Base-by-base conservation (phyloP, 192 early-diverging fungal species). In the Coemansia sp. region DNA sequence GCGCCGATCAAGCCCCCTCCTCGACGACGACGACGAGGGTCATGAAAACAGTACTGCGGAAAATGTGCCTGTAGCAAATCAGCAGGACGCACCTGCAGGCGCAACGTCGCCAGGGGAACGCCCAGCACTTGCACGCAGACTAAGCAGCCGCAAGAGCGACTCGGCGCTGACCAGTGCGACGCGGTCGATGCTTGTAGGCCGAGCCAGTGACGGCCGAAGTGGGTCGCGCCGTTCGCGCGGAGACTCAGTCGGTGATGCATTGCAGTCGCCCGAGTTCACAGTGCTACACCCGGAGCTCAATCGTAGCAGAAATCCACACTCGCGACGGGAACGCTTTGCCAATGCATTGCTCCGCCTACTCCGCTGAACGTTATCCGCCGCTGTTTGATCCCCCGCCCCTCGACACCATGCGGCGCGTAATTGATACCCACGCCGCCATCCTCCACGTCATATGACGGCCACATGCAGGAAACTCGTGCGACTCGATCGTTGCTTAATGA, bases 81-180 rank as follows among this genome's bases (percentile, higher is more conserved):
- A 60, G 44, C 41, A 48, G 8, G 56, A 25, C 26, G 50, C 38
- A 31, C 14, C 49, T 49, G 64, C 38, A 49, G 65, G 50, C 57
- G 57, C 24, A 9, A 6, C 59, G 59, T 51, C 44, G 31, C n/a
- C 56, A 44, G 47, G 38, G 26, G 49, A 62, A 5, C 56, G 63
- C 38, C 56, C 49, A 54, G 56, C 62, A 32, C 76, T 69, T 16
- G 60, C 58, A 63, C 70, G 76, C 58, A 72, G 68, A 50, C 60
- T 80, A 50, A 80, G 71, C 61, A 74, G 65, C 58, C 60, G 77
- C 22, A 73, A 73, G 30, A 80, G 77, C 60, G 77, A 80, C 68
- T 71, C 71, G 34, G 77, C 77, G 23, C 65, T 80, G 54, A 80
- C 77, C 10, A 74, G 71, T 3, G 71, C 71, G 1, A 71, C 71